Base-by-base conservation (phyloP, 1,284 basidiomycete genomes). In the Cutaneotrichosporon dermatis region DNA sequence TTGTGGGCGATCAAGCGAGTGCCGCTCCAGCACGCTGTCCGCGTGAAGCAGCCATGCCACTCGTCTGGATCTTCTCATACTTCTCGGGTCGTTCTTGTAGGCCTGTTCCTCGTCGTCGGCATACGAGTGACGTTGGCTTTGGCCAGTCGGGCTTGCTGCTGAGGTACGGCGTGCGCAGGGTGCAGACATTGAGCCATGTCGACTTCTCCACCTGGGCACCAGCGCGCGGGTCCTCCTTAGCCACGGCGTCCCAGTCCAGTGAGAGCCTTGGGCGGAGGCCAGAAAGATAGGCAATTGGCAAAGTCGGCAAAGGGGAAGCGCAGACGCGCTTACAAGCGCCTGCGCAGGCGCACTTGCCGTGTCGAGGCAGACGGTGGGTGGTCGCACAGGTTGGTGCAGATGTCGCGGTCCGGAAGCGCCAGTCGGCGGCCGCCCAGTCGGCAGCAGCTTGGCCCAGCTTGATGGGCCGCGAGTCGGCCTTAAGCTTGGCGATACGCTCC, bases 331-430 rank as follows among this genome's bases (percentile, higher is more conserved):
- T 25, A 49, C 72, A 74, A 2, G 65, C 1, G 54, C 45, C 35
- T 65, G 59, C 65, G 39, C 72, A 74, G 12, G 63, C 66, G 57
- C 72, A 74, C 54, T 65, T 51, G 15, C 70, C 69, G 71, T 71
- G 57, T 72, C 69, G 48, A 74, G 12, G 51, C 72, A 74, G 45
- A 69, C 46, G 1, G 67, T 69, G 2, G 72, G 72, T 70, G 70
- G 52, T 70, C 67, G 62, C 72, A 74, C 6, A 68, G 51, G 44
- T 68, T 74, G n/a, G 59, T 61, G 56, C 72, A 74, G 2, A 61
- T 36, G 13, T 60, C 59, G 6, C 55, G 58, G 15, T 49, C 25
- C 66, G 62, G 15, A 60, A 25, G 3, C 59, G 59, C 72, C 72
- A 73, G 42, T 69, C 65, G 12, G 45, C 0, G 67, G 55, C 9